Percentiles rank a stretch among this genome's conserved stretches.
These are phyloP conservation scores for Dryadomyces quercus-mongolicae DNA, from an alignment of 2,329 filamentous ascomycete species.

Conservation along the genomic window DNA sequence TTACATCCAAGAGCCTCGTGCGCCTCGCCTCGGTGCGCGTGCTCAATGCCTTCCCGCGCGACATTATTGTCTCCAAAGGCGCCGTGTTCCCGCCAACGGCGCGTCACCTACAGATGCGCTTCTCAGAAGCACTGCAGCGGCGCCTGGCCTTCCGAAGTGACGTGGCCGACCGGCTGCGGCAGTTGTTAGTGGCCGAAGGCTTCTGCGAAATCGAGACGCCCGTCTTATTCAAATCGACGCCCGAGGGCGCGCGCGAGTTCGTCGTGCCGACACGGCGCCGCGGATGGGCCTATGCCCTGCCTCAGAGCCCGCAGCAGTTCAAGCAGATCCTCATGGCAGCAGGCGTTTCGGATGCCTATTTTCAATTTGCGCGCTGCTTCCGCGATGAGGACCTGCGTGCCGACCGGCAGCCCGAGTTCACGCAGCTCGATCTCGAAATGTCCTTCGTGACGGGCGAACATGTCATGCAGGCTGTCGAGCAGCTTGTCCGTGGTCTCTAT, in stretches of 20 bases:
- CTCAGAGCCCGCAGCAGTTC: conserved; percentile 95
- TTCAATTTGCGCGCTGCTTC: conserved; percentile 89
- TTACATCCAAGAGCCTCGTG: neutral
- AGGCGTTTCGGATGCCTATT: conserved; percentile 63
- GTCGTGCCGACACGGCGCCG: conserved; percentile 72
- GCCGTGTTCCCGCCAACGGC: conserved; percentile 63
- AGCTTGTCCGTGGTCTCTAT: conserved; percentile 44
- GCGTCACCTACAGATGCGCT: conserved; percentile 77
- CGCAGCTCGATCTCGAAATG: conserved; percentile 89
- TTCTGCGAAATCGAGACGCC: conserved; percentile 85
- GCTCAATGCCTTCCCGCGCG: conserved; percentile 61
- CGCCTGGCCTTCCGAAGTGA: conserved; percentile 57
- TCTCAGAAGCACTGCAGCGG: conserved; percentile 51
- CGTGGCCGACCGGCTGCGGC: conserved; percentile 18
- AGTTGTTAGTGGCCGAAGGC: conserved; percentile 21
- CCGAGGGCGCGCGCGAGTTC: conserved; percentile 91
- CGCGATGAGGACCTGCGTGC: conserved; percentile 87
- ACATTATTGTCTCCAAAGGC: conserved; percentile 64
- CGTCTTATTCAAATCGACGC: conserved; percentile 91
- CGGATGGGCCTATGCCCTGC: conserved; percentile 76
- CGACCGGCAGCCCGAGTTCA: conserved; percentile 93
- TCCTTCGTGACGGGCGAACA: conserved; percentile 63
- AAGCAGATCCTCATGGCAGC: conserved; percentile 96
- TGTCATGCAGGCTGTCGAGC: conserved; percentile 48
- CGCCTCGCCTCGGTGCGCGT: conserved; percentile 48